Conservation (phyloP, 2,329 filamentous ascomycete genomes). For the Trichophyton schoenleinii region DNA sequence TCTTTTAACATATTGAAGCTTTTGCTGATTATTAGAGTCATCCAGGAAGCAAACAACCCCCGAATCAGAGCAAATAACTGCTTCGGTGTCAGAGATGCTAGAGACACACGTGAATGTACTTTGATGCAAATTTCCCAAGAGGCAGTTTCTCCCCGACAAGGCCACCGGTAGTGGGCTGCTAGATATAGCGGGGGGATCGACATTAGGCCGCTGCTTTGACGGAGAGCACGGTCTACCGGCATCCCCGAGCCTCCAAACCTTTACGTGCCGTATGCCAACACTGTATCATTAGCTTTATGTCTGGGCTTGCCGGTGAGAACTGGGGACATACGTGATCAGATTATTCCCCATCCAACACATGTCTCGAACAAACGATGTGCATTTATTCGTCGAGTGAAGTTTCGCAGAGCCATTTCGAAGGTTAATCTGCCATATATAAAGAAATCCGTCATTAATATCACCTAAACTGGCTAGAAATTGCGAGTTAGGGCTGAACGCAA, state of each 20-base stretch:
- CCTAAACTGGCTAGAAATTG: conserved; percentile 80
- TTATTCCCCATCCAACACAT: conserved; percentile 84
- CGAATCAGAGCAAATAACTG: conserved; percentile 73
- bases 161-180: conserved; percentile 48
- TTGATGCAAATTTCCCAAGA: conserved; percentile 71
- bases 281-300: conserved; percentile 9
- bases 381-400: conserved; percentile 78
- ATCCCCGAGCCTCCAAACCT: conserved; percentile 81
- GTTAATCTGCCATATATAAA: conserved; percentile 84
- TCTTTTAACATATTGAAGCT: conserved; percentile 53
- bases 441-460: conserved; percentile 78
- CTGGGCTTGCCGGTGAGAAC: not conserved
- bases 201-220: conserved; percentile 46
- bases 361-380: conserved; percentile 70
- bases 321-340: conserved; percentile 55
- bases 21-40: conserved; percentile 59
- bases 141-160: conserved; percentile 71
- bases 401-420: conserved; percentile 66
- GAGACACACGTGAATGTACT: conserved; percentile 70
- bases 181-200: conserved; percentile 23
- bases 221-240: conserved; percentile 43
- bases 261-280: conserved; percentile 80
- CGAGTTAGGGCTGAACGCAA: conserved; percentile 81
- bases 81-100: conserved; percentile 57
- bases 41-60: conserved; percentile 85